Evolutionary conservation across 495 filamentous ascomycete genomes (phyloP).

Genomic region (Aspergillus funiculosus): DNA sequence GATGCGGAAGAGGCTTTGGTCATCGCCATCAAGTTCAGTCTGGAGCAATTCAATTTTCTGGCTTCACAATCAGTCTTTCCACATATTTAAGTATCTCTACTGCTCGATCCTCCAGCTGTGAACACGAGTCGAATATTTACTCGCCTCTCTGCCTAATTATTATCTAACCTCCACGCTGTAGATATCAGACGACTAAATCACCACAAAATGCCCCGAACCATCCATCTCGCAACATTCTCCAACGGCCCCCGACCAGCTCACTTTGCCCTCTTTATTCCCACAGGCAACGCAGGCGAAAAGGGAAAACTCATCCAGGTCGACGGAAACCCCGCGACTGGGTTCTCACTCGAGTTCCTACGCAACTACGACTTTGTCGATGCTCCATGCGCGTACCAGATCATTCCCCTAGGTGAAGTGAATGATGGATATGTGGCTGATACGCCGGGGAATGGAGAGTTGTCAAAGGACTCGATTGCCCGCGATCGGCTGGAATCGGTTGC

Average conservation of each 20-base stretch:
- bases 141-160: neutral
- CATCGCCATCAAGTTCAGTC: too few species aligned
- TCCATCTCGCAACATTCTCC: neutral
- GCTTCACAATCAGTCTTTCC: too few species aligned
- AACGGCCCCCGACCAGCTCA: neutral
- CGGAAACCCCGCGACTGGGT: neutral
- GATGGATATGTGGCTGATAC: conserved; percentile 20
- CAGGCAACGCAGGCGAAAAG: neutral
- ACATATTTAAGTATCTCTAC: too few species aligned
- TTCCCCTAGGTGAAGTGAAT: neutral
- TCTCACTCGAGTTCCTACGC: neutral
- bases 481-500: conserved; percentile 23
- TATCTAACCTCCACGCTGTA: neutral
- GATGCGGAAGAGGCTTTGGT: too few species aligned
- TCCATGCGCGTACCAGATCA: neutral
- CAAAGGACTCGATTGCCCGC: conserved; percentile 18
- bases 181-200: neutral
- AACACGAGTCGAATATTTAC: conserved; percentile 14
- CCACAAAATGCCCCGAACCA: neutral
- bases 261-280: neutral
- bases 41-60: too few species aligned
- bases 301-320: conserved; percentile 1
- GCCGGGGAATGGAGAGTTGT: conserved; percentile 10
- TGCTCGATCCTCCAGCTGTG: too few species aligned
- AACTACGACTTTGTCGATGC: neutral